phyloP scores from a whole-genome alignment of 2,329 filamentous ascomycete genomes.

The Cadophora malorum region DNA sequence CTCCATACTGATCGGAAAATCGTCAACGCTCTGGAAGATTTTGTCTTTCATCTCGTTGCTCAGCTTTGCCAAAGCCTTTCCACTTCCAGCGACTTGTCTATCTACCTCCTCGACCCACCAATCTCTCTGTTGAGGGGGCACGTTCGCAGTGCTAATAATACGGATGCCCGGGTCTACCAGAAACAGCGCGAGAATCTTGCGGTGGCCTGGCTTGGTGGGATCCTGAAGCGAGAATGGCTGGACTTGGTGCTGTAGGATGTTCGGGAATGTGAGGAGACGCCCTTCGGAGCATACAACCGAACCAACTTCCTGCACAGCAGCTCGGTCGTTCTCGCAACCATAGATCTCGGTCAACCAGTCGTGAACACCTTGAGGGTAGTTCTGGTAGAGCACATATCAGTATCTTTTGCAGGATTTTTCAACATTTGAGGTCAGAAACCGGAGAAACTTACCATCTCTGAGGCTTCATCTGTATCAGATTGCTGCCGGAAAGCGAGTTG shows the following conservation, averaged over 20 bases:
- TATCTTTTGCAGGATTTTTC: no score
- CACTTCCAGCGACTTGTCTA: constrained; percentile 23
- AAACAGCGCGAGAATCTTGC: constrained; percentile 63
- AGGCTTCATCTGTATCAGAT: constrained; percentile 24
- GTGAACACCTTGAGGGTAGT: constrained; percentile 25
- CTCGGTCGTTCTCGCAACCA: constrained; percentile 23
- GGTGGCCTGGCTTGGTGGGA: constrained; percentile 57
- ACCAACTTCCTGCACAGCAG: constrained; percentile 49
- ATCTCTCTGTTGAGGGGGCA: constrained; percentile 56
- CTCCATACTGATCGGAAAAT: constrained; percentile 45
- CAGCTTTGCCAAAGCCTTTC: constrained; percentile 34
- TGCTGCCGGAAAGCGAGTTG: constrained; percentile 51
- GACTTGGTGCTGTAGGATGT: constrained; percentile 56
- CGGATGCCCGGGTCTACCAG: constrained; percentile 61
- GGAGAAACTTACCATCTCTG: no score
- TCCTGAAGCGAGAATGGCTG: constrained; percentile 58
- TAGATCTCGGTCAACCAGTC: constrained; percentile 34
- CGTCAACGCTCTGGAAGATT: constrained; percentile 28
- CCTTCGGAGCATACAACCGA: constrained; percentile 47
- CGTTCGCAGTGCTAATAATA: constrained; percentile 58
- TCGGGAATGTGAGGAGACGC: constrained; percentile 54
- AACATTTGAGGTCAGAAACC: no score
- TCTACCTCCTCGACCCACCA: constrained; percentile 50
- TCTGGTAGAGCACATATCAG: neutral
- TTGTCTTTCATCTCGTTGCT: constrained; percentile 32